These are phyloP conservation scores for Lactuca saligna DNA, from an alignment of 129 eudicot species.

Conservation along the genomic window DNA sequence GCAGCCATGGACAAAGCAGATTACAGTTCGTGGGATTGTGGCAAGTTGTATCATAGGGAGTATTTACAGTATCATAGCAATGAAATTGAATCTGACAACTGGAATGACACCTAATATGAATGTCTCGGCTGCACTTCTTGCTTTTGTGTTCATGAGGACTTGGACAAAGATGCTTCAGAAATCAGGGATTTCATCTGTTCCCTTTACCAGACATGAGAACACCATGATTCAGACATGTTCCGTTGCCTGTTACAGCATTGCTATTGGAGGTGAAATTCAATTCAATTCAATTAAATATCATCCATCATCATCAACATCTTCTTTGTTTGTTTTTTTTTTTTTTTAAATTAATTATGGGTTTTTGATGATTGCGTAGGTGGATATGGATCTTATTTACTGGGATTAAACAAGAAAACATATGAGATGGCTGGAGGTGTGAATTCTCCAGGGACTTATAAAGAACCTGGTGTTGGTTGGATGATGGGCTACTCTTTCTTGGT, in stretches of 20 bases:
- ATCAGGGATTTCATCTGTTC: conserved; percentile 49
- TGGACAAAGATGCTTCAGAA: conserved; percentile 71
- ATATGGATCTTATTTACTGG: conserved; percentile 74
- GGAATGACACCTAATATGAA: conserved; percentile 78
- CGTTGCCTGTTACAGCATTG: conserved; percentile 82
- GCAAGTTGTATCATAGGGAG: conserved; percentile 62
- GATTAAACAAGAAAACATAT: conserved; percentile 67
- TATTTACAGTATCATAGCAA: conserved; percentile 66
- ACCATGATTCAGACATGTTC: conserved; percentile 85
- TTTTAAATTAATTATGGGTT: neutral
- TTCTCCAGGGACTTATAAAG: conserved; percentile 56
- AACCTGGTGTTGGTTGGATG: conserved; percentile 83
- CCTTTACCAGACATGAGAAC: conserved; percentile 85
- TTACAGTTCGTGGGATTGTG: conserved; percentile 57
- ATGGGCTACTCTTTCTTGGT: conserved; percentile 61
- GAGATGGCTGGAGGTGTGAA: conserved; percentile 57
- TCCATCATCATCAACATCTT: no score
- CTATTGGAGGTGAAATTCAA: conserved; percentile 51
- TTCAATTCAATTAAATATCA: no score
- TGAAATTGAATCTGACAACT: conserved; percentile 77
- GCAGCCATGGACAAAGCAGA: conserved; percentile 73
- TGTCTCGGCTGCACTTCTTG: conserved; percentile 83
- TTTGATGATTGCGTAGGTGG: conserved; percentile 48
- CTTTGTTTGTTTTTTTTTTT: neutral
- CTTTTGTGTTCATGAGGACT: conserved; percentile 57